Evolutionary conservation across 2,329 filamentous ascomycete species (phyloP), one percentile per base, ranked within the genome.

Genomic region (Coniochaeta sp.): DNA sequence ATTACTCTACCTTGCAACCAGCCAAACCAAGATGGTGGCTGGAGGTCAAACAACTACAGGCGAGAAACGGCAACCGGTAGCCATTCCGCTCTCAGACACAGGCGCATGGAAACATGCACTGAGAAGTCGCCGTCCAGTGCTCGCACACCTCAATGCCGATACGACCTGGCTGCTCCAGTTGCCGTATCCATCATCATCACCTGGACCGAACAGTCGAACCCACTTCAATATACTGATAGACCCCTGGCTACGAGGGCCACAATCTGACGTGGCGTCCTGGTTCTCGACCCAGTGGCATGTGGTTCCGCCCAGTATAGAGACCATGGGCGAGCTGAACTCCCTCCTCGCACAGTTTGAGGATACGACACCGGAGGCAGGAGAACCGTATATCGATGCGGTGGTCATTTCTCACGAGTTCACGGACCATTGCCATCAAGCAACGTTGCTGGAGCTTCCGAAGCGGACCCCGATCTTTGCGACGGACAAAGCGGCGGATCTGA

Each of bases 81-180:
- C 59, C 4, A 44, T 58, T 36, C 19, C 57, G 57, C 32, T 56
- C 30, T 47, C 59, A 6, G 59, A 65, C 30, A 55, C 47, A 34
- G 60, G 60, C 42, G 62, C 60, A 10, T 66, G 65, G 65, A 58
- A 55, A 40, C 36, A 44, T 19, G 65, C 65, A 10, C 44, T 67
- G 28, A 38, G 50, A 38, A 52, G 59, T n/a, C 44, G 60, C 34
- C 69, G 71, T 14, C 73, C 76, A 16, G 62, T 88, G 44, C 77
- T 89, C 9, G 81, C 83, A 58, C 86, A 89, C 70, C 76, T 89
- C 34, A 89, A 88, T 69, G 85, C 81, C 65, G 86, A 89, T 72
- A 87, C 84, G 4, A 84, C 81, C 24, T 89, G 86, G 86, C 75
- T 89, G 2, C 73, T 89, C n/a, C 84, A 86, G 62, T 75, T 89